Evolutionary conservation across 2,329 filamentous ascomycete species (phyloP), one percentile per base, ranked within the genome.

Genomic region (Cyphellophora attinorum): DNA sequence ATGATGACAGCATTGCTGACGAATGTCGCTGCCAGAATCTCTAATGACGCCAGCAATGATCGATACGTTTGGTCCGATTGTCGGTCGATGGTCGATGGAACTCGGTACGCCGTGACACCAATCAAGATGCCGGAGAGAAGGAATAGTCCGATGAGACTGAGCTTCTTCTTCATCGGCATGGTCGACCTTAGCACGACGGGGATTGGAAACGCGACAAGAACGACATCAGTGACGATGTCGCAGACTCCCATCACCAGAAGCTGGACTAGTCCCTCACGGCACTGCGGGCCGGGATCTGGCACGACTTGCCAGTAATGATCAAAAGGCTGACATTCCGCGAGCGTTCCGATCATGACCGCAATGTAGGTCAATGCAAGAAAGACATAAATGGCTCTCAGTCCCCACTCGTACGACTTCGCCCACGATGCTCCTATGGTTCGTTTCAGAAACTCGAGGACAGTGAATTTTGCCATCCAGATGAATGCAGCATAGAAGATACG

Each of bases 391-490:
- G 74, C 67, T 33, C 77, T 67, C 6, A 95, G 64, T 10, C 78
- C 75, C 30, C 75, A 59, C 42, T 85, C 77, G 55, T 93, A 85
- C 15, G 79, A 79, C 34, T 73, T 72, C 42, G 81, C 77, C 83
- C 88, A 95, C 37, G 84, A 83, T 29, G 80, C 76, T 35, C 77
- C 77, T 3, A 85, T 91, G 34, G 96, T 72, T 37, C 89, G 81
- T 55, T 81, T 82, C 47, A 96, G 79, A 52, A 95, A 96, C 56
- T 94, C 88, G 40, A 88, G 81, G 38, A 96, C 81, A 21, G 88
- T 85, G 50, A 81, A 74, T 58, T 96, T 98, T 44, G 91, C 76
- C 47, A 81, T 80, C 91, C 91, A 98, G 39, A 96, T 77, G 49
- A 42, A 51, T 42, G 85, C 74, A 17, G 86, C 84, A 58, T 95